A percentile compares a stretch with the other conserved stretches of the same genome.
These are phyloP conservation scores for Stentor roeselii DNA, from an alignment of 73 alveolate genomes.

Conservation along the genomic window DNA sequence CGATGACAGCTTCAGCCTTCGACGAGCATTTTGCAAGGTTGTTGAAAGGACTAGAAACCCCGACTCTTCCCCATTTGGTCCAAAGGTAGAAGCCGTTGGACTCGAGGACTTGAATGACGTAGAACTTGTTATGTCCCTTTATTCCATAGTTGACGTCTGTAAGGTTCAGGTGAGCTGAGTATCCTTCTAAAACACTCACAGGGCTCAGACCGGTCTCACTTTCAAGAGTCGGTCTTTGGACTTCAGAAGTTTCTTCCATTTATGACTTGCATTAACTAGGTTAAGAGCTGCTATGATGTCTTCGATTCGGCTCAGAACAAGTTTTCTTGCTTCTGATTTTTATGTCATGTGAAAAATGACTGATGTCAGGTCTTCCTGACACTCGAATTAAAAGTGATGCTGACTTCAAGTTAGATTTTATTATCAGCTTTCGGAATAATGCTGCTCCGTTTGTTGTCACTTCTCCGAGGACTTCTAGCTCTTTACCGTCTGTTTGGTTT, in stretches of 20 bases:
- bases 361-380: neutral
- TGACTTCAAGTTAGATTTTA: too few species aligned
- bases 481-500: neutral
- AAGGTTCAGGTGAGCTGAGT: constrained; percentile 38
- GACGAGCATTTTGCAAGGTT: constrained; percentile 43
- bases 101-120: constrained; percentile 50
- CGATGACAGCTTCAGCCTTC: constrained; percentile 66
- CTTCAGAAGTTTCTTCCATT: neutral
- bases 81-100: constrained; percentile 53
- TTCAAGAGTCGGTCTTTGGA: neutral
- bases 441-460: neutral
- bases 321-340: neutral
- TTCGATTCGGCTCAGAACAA: too few species aligned
- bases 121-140: constrained; percentile 62
- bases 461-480: neutral
- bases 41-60: constrained; percentile 61
- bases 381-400: neutral
- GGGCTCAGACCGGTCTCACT: neutral
- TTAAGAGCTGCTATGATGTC: neutral
- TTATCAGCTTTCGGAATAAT: neutral
- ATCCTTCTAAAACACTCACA: constrained; percentile 43
- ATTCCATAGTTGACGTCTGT: constrained; percentile 57
- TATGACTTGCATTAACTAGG: neutral
- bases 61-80: constrained; percentile 91
- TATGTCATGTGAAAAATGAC: neutral